Conservation (phyloP, 306 rosid species). For the Datisca glomerata region DNA sequence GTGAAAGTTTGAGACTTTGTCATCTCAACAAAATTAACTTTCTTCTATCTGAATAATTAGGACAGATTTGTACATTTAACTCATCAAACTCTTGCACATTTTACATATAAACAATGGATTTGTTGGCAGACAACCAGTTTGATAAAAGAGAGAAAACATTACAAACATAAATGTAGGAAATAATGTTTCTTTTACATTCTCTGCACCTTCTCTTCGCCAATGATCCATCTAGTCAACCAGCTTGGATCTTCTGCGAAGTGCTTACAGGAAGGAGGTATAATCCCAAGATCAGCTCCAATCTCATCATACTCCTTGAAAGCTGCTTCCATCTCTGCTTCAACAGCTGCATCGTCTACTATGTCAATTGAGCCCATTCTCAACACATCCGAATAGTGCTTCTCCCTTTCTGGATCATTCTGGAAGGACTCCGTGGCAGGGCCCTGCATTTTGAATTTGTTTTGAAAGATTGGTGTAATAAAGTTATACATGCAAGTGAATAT, state of each 20-base stretch:
- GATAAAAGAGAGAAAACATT: too few species aligned
- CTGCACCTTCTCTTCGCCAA: slow-evolving; percentile 62
- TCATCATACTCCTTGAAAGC: slow-evolving; percentile 67
- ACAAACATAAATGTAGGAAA: too few species aligned
- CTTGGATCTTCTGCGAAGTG: slow-evolving; percentile 67
- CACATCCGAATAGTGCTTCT: slow-evolving; percentile 61
- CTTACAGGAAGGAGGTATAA: slow-evolving; percentile 56
- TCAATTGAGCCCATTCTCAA: slow-evolving; percentile 42
- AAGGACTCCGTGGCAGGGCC: slow-evolving; percentile 63
- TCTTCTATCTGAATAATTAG: too few species aligned
- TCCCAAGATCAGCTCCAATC: slow-evolving; percentile 77
- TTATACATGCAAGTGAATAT: too few species aligned
- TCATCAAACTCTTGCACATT: too few species aligned
- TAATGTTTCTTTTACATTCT: too few species aligned
- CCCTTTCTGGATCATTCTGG: slow-evolving; percentile 47
- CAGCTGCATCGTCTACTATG: slow-evolving; percentile 30
- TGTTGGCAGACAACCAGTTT: too few species aligned
- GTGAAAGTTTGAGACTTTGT: too few species aligned
- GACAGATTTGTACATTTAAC: too few species aligned
- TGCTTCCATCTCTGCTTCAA: slow-evolving; percentile 70
- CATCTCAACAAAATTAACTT: too few species aligned
- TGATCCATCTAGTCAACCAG: slow-evolving; percentile 85
- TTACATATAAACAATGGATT: too few species aligned
- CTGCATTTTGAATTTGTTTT: slow-evolving; percentile 39
- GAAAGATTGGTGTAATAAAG: too few species aligned